These are phyloP conservation scores for Apiotrichum veenhuisii DNA, from an alignment of 1,284 basidiomycete species.

Conservation along the genomic window DNA sequence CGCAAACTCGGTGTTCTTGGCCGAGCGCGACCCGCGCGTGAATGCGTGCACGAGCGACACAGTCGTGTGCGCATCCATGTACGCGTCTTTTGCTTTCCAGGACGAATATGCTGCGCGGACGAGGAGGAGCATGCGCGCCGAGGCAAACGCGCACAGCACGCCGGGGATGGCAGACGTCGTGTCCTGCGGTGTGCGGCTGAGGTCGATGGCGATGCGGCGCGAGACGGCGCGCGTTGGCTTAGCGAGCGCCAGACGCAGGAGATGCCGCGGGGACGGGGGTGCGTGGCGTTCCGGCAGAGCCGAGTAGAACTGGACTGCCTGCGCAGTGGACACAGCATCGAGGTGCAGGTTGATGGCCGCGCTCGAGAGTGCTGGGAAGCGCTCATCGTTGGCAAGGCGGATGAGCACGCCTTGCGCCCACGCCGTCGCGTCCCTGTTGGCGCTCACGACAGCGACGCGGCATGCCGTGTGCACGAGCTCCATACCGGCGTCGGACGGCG, in stretches of 20 bases:
- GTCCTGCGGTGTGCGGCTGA: background rate
- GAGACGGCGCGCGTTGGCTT: conserved; percentile 1
- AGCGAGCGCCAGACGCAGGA: conserved; percentile 12
- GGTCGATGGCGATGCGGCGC: conserved; percentile 9
- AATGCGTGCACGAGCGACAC: conserved; percentile 11
- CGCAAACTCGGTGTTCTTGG: conserved; percentile 11
- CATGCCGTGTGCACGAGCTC: conserved; percentile 14
- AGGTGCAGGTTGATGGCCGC: conserved; percentile 7
- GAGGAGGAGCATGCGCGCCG: conserved; percentile 9
- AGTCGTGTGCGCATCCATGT: conserved; percentile 9
- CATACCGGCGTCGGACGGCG: background rate
- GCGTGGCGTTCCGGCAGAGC: conserved; percentile 2
- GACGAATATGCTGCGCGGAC: conserved; percentile 1
- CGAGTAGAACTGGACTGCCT: conserved; percentile 16
- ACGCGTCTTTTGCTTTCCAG: background rate
- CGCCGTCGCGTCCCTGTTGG: background rate
- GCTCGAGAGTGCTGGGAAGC: conserved; percentile 14
- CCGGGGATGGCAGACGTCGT: conserved; percentile 8
- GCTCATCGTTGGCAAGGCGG: conserved; percentile 8
- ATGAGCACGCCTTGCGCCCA: conserved; percentile 13
- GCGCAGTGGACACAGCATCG: background rate
- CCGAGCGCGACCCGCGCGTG: conserved; percentile 7
- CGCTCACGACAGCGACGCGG: conserved; percentile 5
- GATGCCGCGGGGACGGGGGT: conserved; percentile 1
- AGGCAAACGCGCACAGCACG: conserved; percentile 11